Conservation (phyloP, 2,329 filamentous ascomycete species). For the Colletotrichum spaethianum region DNA sequence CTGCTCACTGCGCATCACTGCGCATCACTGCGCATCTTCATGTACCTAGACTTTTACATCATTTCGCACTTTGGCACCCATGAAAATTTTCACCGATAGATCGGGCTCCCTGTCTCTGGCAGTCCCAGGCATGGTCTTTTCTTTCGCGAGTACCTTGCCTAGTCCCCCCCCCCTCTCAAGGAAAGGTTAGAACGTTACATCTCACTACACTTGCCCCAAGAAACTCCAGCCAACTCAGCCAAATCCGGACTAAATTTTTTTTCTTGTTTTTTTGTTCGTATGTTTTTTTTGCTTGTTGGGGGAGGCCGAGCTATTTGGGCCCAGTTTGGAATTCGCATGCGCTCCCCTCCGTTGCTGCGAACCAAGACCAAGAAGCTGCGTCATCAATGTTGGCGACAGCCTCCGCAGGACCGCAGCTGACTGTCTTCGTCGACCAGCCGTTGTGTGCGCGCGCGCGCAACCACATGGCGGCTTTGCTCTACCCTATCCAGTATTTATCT, state of each 20-base stretch:
- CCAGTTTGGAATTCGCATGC: constrained; percentile 16
- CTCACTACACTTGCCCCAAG: constrained; percentile 1
- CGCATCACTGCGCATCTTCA: not conserved
- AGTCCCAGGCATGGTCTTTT: not conserved
- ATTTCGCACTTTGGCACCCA: constrained; percentile 8
- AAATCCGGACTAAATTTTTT: constrained; percentile 1
- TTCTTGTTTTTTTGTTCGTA: too few species aligned
- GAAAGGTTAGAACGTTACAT: constrained; percentile 17
- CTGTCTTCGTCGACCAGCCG: constrained; percentile 4
- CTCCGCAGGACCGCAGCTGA: not conserved
- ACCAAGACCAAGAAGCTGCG: not conserved
- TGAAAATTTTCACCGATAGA: constrained; percentile 16
- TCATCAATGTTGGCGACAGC: not conserved
- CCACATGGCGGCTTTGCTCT: not conserved
- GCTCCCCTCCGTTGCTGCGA: not conserved
- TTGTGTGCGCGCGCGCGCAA: not conserved
- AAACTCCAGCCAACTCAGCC: not conserved
- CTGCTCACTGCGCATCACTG: not conserved
- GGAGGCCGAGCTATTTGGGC: constrained; percentile 31
- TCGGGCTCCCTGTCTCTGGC: constrained; percentile 18
- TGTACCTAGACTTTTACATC: not conserved
- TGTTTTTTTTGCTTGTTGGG: too few species aligned
- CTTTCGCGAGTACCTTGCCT: not conserved
- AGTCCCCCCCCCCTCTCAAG: not conserved
- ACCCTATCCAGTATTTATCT: constrained; percentile 35